Evolutionary conservation across 495 filamentous ascomycete genomes (phyloP).

Genomic region (Hypoxylon lienhwacheense): DNA sequence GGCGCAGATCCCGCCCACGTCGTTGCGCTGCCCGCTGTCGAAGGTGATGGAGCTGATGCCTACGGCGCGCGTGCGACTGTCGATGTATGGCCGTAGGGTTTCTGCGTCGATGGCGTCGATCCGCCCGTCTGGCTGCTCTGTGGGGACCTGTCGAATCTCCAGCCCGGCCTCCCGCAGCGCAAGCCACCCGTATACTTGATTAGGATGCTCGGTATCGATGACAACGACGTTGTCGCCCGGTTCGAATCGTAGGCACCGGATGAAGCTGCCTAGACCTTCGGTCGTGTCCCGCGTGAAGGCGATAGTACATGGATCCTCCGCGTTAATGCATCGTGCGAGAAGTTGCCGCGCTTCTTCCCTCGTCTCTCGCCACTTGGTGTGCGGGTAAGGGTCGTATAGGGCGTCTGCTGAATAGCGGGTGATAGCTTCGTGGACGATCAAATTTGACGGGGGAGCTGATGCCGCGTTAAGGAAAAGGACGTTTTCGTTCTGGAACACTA

Average conservation of each 20-base stretch:
- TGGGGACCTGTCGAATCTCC: constrained; percentile 25
- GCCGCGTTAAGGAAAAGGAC: constrained; percentile 30
- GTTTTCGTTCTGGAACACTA: constrained; percentile 7
- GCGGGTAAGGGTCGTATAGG: constrained; percentile 9
- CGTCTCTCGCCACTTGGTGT: constrained; percentile 8
- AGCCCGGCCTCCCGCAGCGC: constrained; percentile 21
- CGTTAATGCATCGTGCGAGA: constrained; percentile 22
- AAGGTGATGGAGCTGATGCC: constrained; percentile 29
- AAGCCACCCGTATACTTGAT: constrained; percentile 22
- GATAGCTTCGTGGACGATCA: constrained; percentile 32
- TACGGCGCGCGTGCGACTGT: constrained; percentile 21
- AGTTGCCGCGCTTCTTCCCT: constrained; percentile 19
- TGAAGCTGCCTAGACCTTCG: constrained; percentile 29
- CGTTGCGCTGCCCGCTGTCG: constrained; percentile 25
- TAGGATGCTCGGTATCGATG: constrained; percentile 31
- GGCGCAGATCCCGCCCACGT: constrained; percentile 21
- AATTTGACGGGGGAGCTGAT: constrained; percentile 27
- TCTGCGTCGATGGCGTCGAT: constrained; percentile 12
- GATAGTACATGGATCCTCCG: constrained; percentile 16
- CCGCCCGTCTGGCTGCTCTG: constrained; percentile 5
- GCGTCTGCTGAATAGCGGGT: constrained; percentile 20
- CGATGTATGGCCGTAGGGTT: constrained; percentile 26
- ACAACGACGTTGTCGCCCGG: constrained; percentile 31
- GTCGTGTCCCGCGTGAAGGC: constrained; percentile 35
- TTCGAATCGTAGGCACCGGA: constrained; percentile 8